Evolutionary conservation across 1,284 basidiomycete species (phyloP), one percentile per base, ranked within the genome.

Genomic region (Exsudoporus floridanus): DNA sequence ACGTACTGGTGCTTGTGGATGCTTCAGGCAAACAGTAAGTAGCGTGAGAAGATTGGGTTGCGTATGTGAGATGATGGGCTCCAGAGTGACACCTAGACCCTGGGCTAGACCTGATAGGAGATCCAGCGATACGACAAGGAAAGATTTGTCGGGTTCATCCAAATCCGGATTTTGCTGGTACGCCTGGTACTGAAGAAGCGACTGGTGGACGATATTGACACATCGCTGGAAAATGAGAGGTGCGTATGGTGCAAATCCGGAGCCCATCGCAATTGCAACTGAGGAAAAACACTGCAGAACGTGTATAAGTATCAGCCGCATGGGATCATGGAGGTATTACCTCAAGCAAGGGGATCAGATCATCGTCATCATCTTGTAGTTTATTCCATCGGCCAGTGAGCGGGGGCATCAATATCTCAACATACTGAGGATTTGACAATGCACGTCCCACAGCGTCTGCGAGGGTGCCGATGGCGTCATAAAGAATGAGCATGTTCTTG

Each of bases 401-500:
- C 42, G 96, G 92, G 5, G 95, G 95, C 94, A 99, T 97, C 59
- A 99, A 75, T 56, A 98, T 94, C 51, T 98, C 90, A 53, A 99
- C 89, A 67, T 91, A 96, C 18, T 85, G 77, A 1, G 92, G 84
- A 62, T 91, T 90, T 65, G 92, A 90, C 54, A 99, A 74, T 7
- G 93, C 91, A 39, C 84, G 70, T 8, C 94, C 95, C 35, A 99
- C 96, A 14, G 94, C 93, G 69, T 99, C 97, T 4, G 97, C 97
- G 16, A 99, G 78, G 1, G 97, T 99, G 6, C 97, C 96, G 52
- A 99, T 89, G 13, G 97, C 97, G 69, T 99, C 97, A 70, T 99
- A 99, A 35, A 99, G 75, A 60, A 99, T 99, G 58, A 99, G 81
- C 81, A 99, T 86, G 70, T 99, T 99, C 83, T 99, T 99, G 72